These are phyloP conservation scores for Fusarium scirpi DNA, from an alignment of 2,329 filamentous ascomycete genomes.

Conservation along the genomic window DNA sequence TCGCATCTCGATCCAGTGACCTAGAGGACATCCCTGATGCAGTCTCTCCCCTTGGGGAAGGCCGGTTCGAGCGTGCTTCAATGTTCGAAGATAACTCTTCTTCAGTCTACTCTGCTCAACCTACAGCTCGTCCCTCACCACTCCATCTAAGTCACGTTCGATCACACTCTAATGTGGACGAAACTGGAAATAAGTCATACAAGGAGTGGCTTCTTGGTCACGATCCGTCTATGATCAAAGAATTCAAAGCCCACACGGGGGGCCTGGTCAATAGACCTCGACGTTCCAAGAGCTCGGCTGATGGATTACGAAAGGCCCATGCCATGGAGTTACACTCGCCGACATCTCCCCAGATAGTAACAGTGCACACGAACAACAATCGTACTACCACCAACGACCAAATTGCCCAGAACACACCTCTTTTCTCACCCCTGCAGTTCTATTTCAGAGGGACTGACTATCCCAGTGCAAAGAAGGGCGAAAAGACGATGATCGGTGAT, in stretches of 20 bases:
- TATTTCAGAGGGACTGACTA: conserved; percentile 57
- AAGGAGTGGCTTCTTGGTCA: conserved; percentile 45
- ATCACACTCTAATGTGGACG: conserved; percentile 39
- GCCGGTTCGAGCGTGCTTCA: conserved; percentile 11
- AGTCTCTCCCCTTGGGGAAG: conserved; percentile 48
- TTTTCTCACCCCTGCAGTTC: conserved; percentile 58
- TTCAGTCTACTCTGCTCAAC: conserved; percentile 45
- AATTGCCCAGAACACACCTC: conserved; percentile 34
- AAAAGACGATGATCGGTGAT: conserved; percentile 66
- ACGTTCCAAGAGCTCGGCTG: conserved; percentile 49
- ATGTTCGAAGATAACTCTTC: conserved; percentile 34
- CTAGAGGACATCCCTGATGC: conserved; percentile 38
- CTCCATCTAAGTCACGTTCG: conserved; percentile 36
- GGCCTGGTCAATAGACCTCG: conserved; percentile 39
- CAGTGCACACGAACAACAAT: conserved; percentile 9
- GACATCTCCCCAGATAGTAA: conserved; percentile 30
- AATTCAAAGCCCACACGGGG: conserved; percentile 29
- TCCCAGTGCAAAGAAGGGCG: conserved; percentile 55
- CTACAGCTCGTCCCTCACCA: conserved; percentile 37
- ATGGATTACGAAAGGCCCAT: conserved; percentile 36
- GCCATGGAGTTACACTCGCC: conserved; percentile 24
- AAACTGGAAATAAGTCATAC: conserved; percentile 41
- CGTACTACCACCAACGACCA: conserved; percentile 13
- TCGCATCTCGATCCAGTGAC: conserved; percentile 21
- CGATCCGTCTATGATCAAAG: conserved; percentile 33